Conservation (phyloP, 2,329 filamentous ascomycete species). For the Akanthomyces dipterigenus region DNA sequence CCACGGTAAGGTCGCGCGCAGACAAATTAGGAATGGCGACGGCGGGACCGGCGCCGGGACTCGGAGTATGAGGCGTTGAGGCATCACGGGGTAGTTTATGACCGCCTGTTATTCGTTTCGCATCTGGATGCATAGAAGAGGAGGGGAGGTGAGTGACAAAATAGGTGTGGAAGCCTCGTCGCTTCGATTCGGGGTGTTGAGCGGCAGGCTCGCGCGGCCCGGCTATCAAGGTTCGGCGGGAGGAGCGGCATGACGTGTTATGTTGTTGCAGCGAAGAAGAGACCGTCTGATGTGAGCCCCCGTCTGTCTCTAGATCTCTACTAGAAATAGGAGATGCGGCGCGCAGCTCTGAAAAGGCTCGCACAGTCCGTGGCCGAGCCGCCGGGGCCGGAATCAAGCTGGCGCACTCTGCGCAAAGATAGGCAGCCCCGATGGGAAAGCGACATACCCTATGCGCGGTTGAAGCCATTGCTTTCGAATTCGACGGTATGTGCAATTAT, state of each 20-base stretch:
- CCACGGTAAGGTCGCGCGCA: conserved; percentile 77
- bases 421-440: conserved; percentile 16
- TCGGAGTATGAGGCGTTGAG: conserved; percentile 67
- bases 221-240: conserved; percentile 3
- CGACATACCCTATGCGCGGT: conserved; percentile 16
- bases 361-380: neutral
- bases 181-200: conserved; percentile 15
- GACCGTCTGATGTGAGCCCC: neutral
- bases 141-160: conserved; percentile 95
- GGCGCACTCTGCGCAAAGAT: conserved; percentile 15
- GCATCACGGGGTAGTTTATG: conserved; percentile 84
- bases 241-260: neutral
- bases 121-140: conserved; percentile 86
- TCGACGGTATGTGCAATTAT: neutral
- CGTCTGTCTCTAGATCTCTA: neutral
- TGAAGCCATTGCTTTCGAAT: conserved; percentile 16
- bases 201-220: neutral
- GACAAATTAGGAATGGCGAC: conserved; percentile 54
- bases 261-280: neutral
- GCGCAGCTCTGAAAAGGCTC: conserved; percentile 4
- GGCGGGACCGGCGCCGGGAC: conserved; percentile 46
- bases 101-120: conserved; percentile 55
- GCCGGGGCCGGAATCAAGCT: conserved; percentile 5
- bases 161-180: conserved; percentile 78
- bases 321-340: neutral